Percentiles rank a stretch among this genome's conserved stretches.
Evolutionary conservation across 768 basidiomycete genomes (phyloP).

Genomic region (Rhodosporidiobolus odoratus): DNA sequence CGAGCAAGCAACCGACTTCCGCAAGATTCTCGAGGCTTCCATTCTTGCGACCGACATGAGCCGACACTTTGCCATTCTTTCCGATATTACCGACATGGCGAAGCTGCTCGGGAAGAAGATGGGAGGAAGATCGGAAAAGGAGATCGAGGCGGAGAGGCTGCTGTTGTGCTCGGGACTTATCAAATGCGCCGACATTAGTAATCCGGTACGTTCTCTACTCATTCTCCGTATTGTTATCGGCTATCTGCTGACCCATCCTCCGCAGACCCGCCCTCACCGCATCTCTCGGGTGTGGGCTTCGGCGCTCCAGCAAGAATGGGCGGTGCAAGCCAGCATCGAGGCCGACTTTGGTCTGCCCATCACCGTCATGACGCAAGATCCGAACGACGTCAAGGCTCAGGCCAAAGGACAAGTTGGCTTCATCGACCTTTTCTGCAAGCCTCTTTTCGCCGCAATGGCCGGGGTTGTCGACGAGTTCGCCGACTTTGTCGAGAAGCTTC

Average conservation of each 20-base stretch:
- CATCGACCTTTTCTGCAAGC: constrained; percentile 72
- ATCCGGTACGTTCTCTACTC: constrained; percentile 66
- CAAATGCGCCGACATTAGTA: constrained; percentile 98
- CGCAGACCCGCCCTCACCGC: constrained; percentile 80
- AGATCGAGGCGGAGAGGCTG: constrained; percentile 53
- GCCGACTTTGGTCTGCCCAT: constrained; percentile 65
- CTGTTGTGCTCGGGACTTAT: constrained; percentile 83
- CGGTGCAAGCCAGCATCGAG: constrained; percentile 80
- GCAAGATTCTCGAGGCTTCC: constrained; percentile 69
- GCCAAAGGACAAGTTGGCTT: constrained; percentile 85
- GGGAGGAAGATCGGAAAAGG: background rate
- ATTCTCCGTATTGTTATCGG: background rate
- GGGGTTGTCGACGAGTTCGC: constrained; percentile 69
- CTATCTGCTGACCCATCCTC: constrained; percentile 1
- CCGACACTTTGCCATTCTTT: constrained; percentile 79
- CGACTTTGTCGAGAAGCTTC: constrained; percentile 62
- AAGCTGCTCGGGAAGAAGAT: constrained; percentile 49
- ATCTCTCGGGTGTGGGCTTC: constrained; percentile 89
- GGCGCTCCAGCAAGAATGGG: constrained; percentile 85
- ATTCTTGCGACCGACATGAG: constrained; percentile 94
- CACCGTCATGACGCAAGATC: constrained; percentile 50
- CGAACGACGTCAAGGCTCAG: constrained; percentile 56
- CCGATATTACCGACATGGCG: constrained; percentile 53
- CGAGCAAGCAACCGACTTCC: constrained; percentile 50
- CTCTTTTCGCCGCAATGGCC: constrained; percentile 71